Base-by-base conservation (phyloP, 2,329 filamentous ascomycete genomes). In the Curvularia lunata region DNA sequence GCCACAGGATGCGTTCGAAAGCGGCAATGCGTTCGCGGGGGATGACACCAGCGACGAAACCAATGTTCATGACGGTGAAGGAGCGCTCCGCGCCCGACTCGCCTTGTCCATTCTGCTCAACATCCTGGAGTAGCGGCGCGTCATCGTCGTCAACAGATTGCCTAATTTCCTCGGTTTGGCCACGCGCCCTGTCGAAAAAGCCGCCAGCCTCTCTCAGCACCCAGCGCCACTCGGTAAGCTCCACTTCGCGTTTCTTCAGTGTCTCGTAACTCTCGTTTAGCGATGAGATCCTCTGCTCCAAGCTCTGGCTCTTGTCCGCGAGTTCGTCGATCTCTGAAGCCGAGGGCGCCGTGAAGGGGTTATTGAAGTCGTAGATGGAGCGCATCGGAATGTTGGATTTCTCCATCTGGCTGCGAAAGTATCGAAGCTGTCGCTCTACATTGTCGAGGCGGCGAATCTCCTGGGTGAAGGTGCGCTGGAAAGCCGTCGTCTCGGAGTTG, bases 181-280 rank as follows among this genome's bases (percentile, higher is more conserved):
- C 95, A 74, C 97, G 92, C 51, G 95, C 95, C 66, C 94, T 86
- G 75, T 99, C 95, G 69, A 99, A 99, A 81, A 99, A 99, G 67
- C 93, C 92, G 40, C 95, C 95, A 45, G 96, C 93, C 84, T 99
- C 95, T 64, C 92, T 89, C 58, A 99, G 81, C 50, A 99, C 96
- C 92, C 94, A 98, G 73, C 96, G 90, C 95, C 95, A 98, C 81
- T 99, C 95, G 10, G 91, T 96, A 70, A 99, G 84, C 77, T 99
- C 95, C 59, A 96, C 91, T 82, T 98, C 95, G 56, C 94, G 88
- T 82, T 95, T 97, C 86, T 98, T 98, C 77, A 99, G 81, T 16
- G 92, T 97, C 82, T 99, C 95, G 79, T 99, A 98, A 82, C 93
- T 98, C 75, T 98, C 95, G 77, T 98, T 98, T 62, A 99, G 82